Evolutionary conservation across 2,329 filamentous ascomycete species (phyloP).

Genomic region (Mycosphaerella sp.): DNA sequence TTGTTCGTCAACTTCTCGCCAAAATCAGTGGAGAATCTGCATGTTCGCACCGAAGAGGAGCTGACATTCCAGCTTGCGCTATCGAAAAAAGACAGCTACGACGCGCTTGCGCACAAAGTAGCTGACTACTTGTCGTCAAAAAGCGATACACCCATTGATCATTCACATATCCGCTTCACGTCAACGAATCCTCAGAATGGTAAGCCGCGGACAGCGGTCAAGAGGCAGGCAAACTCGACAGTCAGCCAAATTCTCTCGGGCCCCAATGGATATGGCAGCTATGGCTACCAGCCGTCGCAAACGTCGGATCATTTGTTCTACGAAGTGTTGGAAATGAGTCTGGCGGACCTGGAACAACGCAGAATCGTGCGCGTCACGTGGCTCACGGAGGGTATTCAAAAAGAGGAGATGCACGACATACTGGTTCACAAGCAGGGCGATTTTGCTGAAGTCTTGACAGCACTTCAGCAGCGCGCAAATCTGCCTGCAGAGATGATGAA

Average conservation of each 20-base stretch:
- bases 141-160: slow-evolving; percentile 50
- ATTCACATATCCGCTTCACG: slow-evolving; percentile 86
- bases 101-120: slow-evolving; percentile 76
- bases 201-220: slow-evolving; percentile 70
- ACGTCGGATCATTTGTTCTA: slow-evolving; percentile 71
- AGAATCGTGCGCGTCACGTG: slow-evolving; percentile 77
- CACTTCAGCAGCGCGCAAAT: slow-evolving; percentile 71
- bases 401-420: slow-evolving; percentile 79
- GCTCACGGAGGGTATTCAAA: slow-evolving; percentile 83
- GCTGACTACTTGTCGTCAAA: slow-evolving; percentile 58
- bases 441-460: slow-evolving; percentile 69
- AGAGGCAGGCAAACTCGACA: slow-evolving; percentile 63
- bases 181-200: slow-evolving; percentile 72
- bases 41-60: slow-evolving; percentile 43
- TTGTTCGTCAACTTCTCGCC: slow-evolving; percentile 73
- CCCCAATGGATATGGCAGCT: slow-evolving; percentile 61
- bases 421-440: slow-evolving; percentile 82
- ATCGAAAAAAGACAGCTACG: slow-evolving; percentile 84
- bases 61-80: slow-evolving; percentile 68
- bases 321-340: slow-evolving; percentile 87
- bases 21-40: slow-evolving; percentile 39
- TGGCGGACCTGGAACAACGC: slow-evolving; percentile 89
- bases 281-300: slow-evolving; percentile 57
- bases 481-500: slow-evolving; percentile 69
- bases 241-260: slow-evolving; percentile 67